A percentile compares a stretch with the other conserved stretches of the same genome.
Conservation (phyloP, 805 yeast species). For the Dipodascus geniculatus region DNA sequence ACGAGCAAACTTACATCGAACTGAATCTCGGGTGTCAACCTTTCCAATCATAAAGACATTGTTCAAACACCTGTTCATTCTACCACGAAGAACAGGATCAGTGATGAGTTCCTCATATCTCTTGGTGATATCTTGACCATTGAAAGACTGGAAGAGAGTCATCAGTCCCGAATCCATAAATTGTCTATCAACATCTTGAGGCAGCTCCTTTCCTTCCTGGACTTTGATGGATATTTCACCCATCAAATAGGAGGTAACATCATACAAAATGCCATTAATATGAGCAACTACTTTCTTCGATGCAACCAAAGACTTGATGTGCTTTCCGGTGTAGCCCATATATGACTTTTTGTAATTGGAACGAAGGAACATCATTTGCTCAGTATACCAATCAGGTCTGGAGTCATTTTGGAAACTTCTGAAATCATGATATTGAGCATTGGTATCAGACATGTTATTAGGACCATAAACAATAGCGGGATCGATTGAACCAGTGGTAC, state of each 20-base stretch:
- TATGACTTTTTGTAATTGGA: slow-evolving; percentile 26
- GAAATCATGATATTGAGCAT: slow-evolving; percentile 31
- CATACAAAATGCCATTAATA: slow-evolving; percentile 28
- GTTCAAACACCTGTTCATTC: slow-evolving; percentile 26
- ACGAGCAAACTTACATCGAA: slow-evolving; percentile 29
- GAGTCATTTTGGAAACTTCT: slow-evolving; percentile 27
- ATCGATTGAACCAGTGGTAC: slow-evolving; percentile 24
- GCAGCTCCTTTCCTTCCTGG: slow-evolving; percentile 19
- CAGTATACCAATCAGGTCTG: slow-evolving; percentile 32
- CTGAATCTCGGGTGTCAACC: slow-evolving; percentile 29
- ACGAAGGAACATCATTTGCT: slow-evolving; percentile 27
- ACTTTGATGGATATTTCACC: slow-evolving; percentile 25
- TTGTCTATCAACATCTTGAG: slow-evolving; percentile 17
- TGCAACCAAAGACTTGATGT: slow-evolving; percentile 18
- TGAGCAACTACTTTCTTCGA: slow-evolving; percentile 21
- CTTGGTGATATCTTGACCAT: slow-evolving; percentile 28
- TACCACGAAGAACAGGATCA: slow-evolving; percentile 14
- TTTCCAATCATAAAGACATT: slow-evolving; percentile 31
- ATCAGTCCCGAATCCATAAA: slow-evolving; percentile 25
- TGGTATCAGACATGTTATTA: slow-evolving; percentile 25
- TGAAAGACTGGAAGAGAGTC: slow-evolving; percentile 22
- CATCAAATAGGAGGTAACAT: slow-evolving; percentile 26
- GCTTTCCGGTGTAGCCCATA: slow-evolving; percentile 27
- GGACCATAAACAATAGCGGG: slow-evolving; percentile 21
- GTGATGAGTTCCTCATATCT: slow-evolving; percentile 18